phyloP scores from a whole-genome alignment of 805 yeast genomes.

The Candida odintsovae region DNA sequence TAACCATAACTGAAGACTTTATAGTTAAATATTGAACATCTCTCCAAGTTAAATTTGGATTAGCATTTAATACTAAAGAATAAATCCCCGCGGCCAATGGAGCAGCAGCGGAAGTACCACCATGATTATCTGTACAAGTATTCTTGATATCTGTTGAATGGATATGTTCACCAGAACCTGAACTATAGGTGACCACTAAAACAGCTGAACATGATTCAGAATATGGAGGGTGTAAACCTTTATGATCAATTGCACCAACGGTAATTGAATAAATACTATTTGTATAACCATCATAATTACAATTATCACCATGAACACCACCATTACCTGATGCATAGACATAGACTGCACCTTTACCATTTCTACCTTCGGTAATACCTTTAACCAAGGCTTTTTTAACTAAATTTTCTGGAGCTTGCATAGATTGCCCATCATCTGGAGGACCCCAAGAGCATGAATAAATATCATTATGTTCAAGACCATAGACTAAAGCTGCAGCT shows the following conservation, averaged over 20 bases:
- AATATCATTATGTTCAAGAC: conserved; percentile 79
- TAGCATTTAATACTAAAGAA: conserved; percentile 72
- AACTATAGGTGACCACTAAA: conserved; percentile 86
- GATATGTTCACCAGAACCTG: conserved; percentile 86
- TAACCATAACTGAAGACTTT: conserved; percentile 61
- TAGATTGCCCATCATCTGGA: conserved; percentile 80
- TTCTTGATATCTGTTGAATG: conserved; percentile 78
- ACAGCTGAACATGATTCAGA: conserved; percentile 95
- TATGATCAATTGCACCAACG: conserved; percentile 86
- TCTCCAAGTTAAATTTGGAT: conserved; percentile 91
- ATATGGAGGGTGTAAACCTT: conserved; percentile 82
- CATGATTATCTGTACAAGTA: conserved; percentile 69
- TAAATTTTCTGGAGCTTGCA: conserved; percentile 76
- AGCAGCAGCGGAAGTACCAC: conserved; percentile 99
- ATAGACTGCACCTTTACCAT: conserved; percentile 76
- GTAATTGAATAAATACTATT: conserved; percentile 93
- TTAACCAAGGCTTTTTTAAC: conserved; percentile 80
- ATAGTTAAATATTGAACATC: conserved; percentile 86
- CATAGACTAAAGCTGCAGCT: conserved; percentile 81
- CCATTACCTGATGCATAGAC: conserved; percentile 98
- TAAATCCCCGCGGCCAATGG: conserved; percentile 97
- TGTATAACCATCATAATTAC: conserved; percentile 97
- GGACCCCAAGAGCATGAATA: conserved; percentile 99
- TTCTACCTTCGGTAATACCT: conserved; percentile 79
- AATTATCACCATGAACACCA: conserved; percentile 73